phyloP scores from a whole-genome alignment of 371 early-diverging fungal genomes.

The Circinella umbellata region DNA sequence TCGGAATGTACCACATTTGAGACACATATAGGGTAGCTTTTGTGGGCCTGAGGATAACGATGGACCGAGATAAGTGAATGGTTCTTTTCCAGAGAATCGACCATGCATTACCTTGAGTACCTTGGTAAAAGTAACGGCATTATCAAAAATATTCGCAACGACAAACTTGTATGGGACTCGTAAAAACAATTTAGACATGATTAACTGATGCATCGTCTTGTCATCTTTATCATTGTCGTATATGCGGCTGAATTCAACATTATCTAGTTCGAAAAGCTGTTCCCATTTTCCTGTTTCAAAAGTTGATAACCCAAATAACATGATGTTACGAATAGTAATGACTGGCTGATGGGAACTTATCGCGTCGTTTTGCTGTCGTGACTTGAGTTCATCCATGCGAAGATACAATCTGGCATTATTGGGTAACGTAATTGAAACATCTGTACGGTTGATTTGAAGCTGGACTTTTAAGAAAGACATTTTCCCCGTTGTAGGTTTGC shows the following conservation, averaged over 20 bases:
- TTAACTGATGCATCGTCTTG: constrained; percentile 25
- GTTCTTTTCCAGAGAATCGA: constrained; percentile 27
- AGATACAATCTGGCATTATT: constrained; percentile 27
- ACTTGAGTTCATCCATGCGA: constrained; percentile 36
- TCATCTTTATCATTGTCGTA: constrained; percentile 21
- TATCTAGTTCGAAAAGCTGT: constrained; percentile 43
- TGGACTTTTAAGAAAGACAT: constrained; percentile 16
- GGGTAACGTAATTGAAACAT: constrained; percentile 31
- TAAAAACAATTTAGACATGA: constrained; percentile 34
- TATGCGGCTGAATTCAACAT: constrained; percentile 26
- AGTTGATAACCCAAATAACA: constrained; percentile 32
- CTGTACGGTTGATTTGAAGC: constrained; percentile 39
- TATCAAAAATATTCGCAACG: constrained; percentile 46
- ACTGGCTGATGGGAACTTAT: constrained; percentile 10
- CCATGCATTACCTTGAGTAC: constrained; percentile 36
- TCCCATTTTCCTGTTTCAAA: constrained; percentile 37
- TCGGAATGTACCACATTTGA: constrained; percentile 32
- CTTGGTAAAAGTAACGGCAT: constrained; percentile 38
- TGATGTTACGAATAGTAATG: constrained; percentile 27
- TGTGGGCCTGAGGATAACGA: constrained; percentile 28
- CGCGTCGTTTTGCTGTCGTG: constrained; percentile 15
- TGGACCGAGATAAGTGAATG: constrained; percentile 41
- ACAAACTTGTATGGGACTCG: constrained; percentile 48
- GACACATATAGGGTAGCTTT: constrained; percentile 29
- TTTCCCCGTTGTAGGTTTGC: background rate